phyloP scores from a whole-genome alignment of 108 stramenopile genomes.

The Skeletonema potamos region DNA sequence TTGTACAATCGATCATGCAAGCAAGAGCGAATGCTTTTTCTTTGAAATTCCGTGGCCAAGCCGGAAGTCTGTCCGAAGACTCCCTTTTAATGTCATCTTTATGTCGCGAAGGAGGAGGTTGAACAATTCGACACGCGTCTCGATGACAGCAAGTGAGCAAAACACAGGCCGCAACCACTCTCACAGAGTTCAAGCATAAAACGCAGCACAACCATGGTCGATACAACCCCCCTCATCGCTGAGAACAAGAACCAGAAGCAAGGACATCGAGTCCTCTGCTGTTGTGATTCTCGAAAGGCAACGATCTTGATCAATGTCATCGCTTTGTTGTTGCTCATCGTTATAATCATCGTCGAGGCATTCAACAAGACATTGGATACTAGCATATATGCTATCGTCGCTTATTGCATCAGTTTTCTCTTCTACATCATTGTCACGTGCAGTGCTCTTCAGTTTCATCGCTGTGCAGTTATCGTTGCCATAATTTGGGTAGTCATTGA shows the following conservation, averaged over 20 bases:
- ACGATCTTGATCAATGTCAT: background rate
- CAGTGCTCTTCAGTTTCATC: slow-evolving; percentile 14
- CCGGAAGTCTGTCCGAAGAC: no score
- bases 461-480: background rate
- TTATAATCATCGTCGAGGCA: background rate
- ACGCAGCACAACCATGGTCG: background rate
- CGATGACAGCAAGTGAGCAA: no score
- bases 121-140: no score
- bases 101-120: no score
- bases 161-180: no score
- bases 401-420: background rate
- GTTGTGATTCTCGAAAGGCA: slow-evolving; percentile 14
- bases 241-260: background rate
- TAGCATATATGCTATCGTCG: background rate
- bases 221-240: slow-evolving; percentile 10
- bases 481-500: background rate
- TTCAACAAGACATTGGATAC: background rate
- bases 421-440: slow-evolving; percentile 12
- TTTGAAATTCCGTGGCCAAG: no score
- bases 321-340: background rate
- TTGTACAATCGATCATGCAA: no score
- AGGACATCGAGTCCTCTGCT: slow-evolving; percentile 24
- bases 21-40: no score
- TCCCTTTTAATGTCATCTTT: no score
- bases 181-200: no score